Evolutionary conservation across 2,329 filamentous ascomycete genomes (phyloP), one percentile per base, ranked within the genome.

Genomic region (Fusarium poae): DNA sequence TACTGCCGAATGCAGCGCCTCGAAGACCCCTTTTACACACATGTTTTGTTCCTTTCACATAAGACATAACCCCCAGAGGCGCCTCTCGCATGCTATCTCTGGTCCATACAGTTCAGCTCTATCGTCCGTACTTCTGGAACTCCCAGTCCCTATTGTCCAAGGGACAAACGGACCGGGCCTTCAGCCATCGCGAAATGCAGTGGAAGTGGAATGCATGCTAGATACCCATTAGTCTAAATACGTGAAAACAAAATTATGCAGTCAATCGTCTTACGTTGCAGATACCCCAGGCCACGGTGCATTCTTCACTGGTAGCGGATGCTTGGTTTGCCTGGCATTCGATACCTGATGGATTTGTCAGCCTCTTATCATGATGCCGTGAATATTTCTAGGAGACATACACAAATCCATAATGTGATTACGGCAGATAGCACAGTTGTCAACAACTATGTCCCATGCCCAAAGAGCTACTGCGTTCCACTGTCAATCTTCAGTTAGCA

Each of bases 341-440:
- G 75, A 99, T 99, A 80, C 92, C 92, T 95, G 62, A 42, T 58
- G 9, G 42, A 45, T n/a, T 43, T 20, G 56, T 67, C 48, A 75
- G 72, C 48, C 44, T 57, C 34, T 45, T 29, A 8, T n/a, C 20
- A 30, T 25, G n/a, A 29, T 53, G 51, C 39, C 12, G n/a, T 16
- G 52, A 25, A 35, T 46, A 16, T 20, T 18, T 8, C 18, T 20
- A n/a, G 18, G 30, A 55, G 48, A 80, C 89, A 74, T 84, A 94
- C 96, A 99, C 29, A 99, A 86, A 80, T 99, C 96, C 96, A 99
- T 99, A 81, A 99, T 99, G 80, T 99, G 96, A 80, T 99, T 99
- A 78, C 96, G 89, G 85, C 96, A 99, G 78, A 99, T 99, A 75
- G 96, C 96, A 79, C 96, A 99, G 86, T 99, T 99, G 82, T 99